Evolutionary conservation across 805 yeast genomes (phyloP), one percentile per base, ranked within the genome.

Genomic region (Myxozyma melibiosi): DNA sequence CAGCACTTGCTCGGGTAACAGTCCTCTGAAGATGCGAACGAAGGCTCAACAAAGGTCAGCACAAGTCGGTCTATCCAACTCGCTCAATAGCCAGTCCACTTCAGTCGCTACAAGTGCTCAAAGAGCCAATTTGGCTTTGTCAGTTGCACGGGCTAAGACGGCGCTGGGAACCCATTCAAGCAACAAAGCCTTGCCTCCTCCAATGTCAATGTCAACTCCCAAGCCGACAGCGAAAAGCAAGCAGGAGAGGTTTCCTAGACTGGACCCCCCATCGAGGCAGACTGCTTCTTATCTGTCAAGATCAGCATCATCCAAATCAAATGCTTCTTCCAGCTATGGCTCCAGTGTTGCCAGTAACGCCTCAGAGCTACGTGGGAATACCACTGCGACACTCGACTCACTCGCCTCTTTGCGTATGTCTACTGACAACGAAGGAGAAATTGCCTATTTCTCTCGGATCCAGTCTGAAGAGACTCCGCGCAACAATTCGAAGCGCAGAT

Each of bases 361-460:
- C n/a, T 46, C 57, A 11, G 46, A 49, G 14, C 51, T 50, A 6
- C 39, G 58, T 7, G 58, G 53, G 25, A 58, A 55, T n/a, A n/a
- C n/a, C n/a, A n/a, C n/a, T n/a, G n/a, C n/a, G n/a, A n/a, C n/a
- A n/a, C n/a, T n/a, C n/a, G n/a, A n/a, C n/a, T n/a, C n/a, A n/a
- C n/a, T n/a, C n/a, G n/a, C n/a, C n/a, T n/a, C n/a, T n/a, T n/a
- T n/a, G n/a, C n/a, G n/a, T 18, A 58, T 40, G 35, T 42, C 52
- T 33, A 41, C 22, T 16, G 42, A 34, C 41, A 41, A 14, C 13
- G 27, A 38, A 38, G 24, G 24, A 38, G 8, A 5, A 11, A 5
- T 40, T 20, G 20, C 45, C 18, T 7, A n/a, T 7, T 11, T 7
- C 9, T 18, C 40, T n/a, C 22, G 8, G 18, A n/a, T 18, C 13